Evolutionary conservation across 345 rosid species (phyloP).

Genomic region (Citrus sp.): DNA sequence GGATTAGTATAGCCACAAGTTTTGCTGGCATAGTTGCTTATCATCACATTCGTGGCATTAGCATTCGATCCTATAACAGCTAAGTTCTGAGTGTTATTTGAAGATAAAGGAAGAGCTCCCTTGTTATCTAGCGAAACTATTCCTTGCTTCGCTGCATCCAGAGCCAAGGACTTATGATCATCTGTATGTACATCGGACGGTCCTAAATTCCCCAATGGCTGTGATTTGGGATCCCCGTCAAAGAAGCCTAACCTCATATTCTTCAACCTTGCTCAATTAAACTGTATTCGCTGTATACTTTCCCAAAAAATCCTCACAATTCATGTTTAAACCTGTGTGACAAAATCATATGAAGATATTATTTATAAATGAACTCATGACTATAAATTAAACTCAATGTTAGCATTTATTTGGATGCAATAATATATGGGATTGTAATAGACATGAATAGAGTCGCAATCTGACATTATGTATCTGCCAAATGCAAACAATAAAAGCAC

Average conservation of each 20-base stretch:
- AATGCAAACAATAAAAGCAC: background rate
- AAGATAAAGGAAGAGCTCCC: conserved; percentile 43
- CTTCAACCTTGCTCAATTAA: conserved; percentile 28
- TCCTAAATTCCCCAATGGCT: conserved; percentile 41
- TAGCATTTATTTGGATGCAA: background rate
- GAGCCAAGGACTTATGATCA: conserved; percentile 33
- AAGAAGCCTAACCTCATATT: conserved; percentile 55
- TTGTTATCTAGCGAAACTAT: conserved; percentile 38
- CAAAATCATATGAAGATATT: no score
- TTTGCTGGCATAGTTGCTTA: conserved; percentile 42
- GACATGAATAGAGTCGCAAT: conserved; percentile 9
- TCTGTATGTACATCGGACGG: conserved; percentile 41
- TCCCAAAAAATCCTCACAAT: conserved; percentile 38
- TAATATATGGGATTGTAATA: conserved; percentile 13
- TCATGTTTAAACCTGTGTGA: conserved; percentile 45
- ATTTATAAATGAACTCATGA: no score
- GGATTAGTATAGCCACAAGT: conserved; percentile 48
- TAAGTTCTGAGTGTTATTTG: conserved; percentile 17
- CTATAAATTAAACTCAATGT: background rate
- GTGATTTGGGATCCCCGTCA: conserved; percentile 42
- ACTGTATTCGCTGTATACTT: conserved; percentile 37
- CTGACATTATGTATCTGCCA: conserved; percentile 32
- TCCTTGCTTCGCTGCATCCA: conserved; percentile 51
- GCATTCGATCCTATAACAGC: conserved; percentile 48
- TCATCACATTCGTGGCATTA: conserved; percentile 41